Evolutionary conservation across 2,329 filamentous ascomycete genomes (phyloP), one percentile per base, ranked within the genome.

Genomic region (Arthroderma uncinatum): DNA sequence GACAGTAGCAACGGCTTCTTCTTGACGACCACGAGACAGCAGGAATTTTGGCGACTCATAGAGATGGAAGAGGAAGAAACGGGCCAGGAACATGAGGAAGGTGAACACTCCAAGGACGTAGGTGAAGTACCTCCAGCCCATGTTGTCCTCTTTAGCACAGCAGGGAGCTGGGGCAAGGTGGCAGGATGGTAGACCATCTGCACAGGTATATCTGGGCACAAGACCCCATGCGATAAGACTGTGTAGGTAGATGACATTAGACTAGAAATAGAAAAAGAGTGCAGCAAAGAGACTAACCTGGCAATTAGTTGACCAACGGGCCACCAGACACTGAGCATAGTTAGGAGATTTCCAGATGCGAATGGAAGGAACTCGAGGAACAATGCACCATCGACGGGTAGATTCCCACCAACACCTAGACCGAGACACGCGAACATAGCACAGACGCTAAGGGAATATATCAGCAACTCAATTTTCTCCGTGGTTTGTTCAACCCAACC

Each of bases 31-130:
- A n/a, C 82, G 79, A 19, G 84, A 86, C 8, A 94, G 80, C 23
- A 94, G 76, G 66, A 84, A 94, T 68, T 93, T 93, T 48, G 89
- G 89, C 4, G 89, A 93, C 68, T 95, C 89, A 67, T 87, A 88
- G 10, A 94, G 79, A 59, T 85, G 82, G 72, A 94, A 94, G 59
- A 90, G 66, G 70, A 89, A 84, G 76, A 89, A 90, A 16, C 89
- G 87, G 60, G 83, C 74, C 53, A 86, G 69, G 65, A 91, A 94
- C 85, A 93, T 89, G 71, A 76, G 69, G 61, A 93, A 82, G 0
- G 88, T 93, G 52, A 82, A 72, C 34, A 85, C 74, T 50, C 89
- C 89, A 19, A 91, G 82, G 0, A 84, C 82, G 54, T 85, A 74
- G 55, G 89, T 75, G 55, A 91, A 82, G 62, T 85, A 83, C 21